Percentiles rank a stretch among this genome's conserved stretches.
phyloP scores from a whole-genome alignment of 2,329 filamentous ascomycete genomes.

The Cytospora paraplurivora region DNA sequence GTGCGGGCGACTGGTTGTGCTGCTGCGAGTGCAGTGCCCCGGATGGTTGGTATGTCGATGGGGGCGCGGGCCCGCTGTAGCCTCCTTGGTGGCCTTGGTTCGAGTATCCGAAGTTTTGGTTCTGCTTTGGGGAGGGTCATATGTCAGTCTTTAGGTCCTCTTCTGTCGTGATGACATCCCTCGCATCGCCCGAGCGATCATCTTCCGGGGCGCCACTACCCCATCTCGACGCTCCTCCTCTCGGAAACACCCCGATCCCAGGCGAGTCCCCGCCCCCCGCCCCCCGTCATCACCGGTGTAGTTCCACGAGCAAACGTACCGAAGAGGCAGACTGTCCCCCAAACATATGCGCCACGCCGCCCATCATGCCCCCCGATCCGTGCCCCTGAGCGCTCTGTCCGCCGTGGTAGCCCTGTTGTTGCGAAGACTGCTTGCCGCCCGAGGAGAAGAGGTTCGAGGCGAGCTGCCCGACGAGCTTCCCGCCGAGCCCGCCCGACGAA shows the following conservation, averaged over 20 bases:
- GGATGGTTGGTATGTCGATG: constrained; percentile 57
- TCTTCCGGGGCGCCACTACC: not conserved
- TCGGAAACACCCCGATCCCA: not conserved
- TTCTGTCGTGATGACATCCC: not conserved
- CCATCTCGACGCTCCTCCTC: no score
- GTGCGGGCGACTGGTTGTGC: constrained; percentile 32
- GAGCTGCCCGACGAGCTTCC: constrained; percentile 60
- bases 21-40: constrained; percentile 30
- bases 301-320: constrained; percentile 37
- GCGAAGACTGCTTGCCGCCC: constrained; percentile 49
- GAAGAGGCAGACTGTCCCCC: constrained; percentile 48
- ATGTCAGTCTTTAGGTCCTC: not conserved
- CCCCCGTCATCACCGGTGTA: not conserved
- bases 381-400: constrained; percentile 44
- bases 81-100: constrained; percentile 55
- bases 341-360: constrained; percentile 56
- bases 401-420: constrained; percentile 53
- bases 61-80: constrained; percentile 66
- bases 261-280: not conserved
- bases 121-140: not conserved
- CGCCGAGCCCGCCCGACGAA: constrained; percentile 40
- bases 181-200: not conserved
- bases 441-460: constrained; percentile 58
- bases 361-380: constrained; percentile 51
- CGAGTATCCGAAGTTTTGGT: constrained; percentile 65